phyloP scores from a whole-genome alignment of 805 yeast genomes.

The Kurtzmaniella fragi region DNA sequence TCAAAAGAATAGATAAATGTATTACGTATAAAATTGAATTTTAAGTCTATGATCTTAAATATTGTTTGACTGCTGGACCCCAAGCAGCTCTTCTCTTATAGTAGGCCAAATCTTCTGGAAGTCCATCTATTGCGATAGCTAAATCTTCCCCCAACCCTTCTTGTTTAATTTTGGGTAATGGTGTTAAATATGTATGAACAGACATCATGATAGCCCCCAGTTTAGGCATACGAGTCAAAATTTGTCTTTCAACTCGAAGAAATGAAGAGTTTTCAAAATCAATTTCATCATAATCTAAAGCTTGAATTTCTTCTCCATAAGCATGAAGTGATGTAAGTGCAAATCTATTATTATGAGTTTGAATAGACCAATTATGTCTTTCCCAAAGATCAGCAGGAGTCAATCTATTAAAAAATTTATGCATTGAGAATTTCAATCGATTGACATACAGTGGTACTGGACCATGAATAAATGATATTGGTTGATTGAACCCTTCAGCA shows the following conservation, averaged over 20 bases:
- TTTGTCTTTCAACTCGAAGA: constrained; percentile 33
- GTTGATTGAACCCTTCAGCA: constrained; percentile 42
- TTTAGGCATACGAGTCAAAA: constrained; percentile 30
- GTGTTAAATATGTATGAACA: constrained; percentile 33
- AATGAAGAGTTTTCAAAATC: constrained; percentile 31
- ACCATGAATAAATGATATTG: constrained; percentile 56
- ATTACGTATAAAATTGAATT: constrained; percentile 9
- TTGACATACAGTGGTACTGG: constrained; percentile 68
- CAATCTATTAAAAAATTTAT: constrained; percentile 55
- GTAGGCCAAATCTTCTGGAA: constrained; percentile 34
- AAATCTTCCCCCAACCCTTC: constrained; percentile 31
- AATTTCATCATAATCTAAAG: constrained; percentile 21
- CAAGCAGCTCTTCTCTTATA: constrained; percentile 32
- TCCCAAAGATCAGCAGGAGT: constrained; percentile 52
- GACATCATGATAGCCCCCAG: constrained; percentile 32
- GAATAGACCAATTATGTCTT: constrained; percentile 68
- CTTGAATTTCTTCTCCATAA: constrained; percentile 22
- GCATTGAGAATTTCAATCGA: constrained; percentile 59
- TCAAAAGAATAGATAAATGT: constrained; percentile 17
- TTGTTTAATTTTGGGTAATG: constrained; percentile 19
- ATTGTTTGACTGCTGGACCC: constrained; percentile 35
- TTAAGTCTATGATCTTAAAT: constrained; percentile 9
- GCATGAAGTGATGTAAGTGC: constrained; percentile 28
- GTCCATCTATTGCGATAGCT: constrained; percentile 26
- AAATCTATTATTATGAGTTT: constrained; percentile 44